A percentile compares a stretch with the other conserved stretches of the same genome.
phyloP scores from a whole-genome alignment of 31 red algal species.

The Asparagopsis taxiformis region DNA sequence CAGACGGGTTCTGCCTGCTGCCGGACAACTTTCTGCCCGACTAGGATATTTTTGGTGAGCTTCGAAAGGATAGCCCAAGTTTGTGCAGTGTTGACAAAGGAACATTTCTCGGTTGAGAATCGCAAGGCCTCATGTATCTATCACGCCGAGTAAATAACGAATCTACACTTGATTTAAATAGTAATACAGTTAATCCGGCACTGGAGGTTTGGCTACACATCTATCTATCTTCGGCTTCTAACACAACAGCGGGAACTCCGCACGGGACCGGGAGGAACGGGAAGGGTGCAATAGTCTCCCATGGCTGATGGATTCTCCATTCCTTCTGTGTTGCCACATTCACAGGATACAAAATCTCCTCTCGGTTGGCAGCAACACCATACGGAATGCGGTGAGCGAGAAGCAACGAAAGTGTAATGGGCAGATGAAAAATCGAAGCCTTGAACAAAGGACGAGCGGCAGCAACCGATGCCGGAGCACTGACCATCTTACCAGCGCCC shows the following conservation, averaged over 20 bases:
- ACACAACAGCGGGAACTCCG: slow-evolving; percentile 37
- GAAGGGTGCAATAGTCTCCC: slow-evolving; percentile 72
- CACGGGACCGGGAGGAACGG: slow-evolving; percentile 70
- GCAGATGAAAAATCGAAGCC: slow-evolving; percentile 40
- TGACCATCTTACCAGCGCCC: slow-evolving; percentile 10
- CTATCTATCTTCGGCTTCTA: slow-evolving; percentile 31
- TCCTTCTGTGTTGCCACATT: too few species aligned
- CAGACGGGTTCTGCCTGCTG: slow-evolving; percentile 18
- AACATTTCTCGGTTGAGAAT: too few species aligned
- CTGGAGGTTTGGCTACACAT: too few species aligned
- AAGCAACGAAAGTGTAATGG: slow-evolving; percentile 44
- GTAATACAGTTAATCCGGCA: neutral
- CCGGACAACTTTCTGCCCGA: slow-evolving; percentile 35
- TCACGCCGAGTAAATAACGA: neutral
- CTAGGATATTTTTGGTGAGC: neutral
- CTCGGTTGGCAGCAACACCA: neutral
- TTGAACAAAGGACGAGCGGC: slow-evolving; percentile 39
- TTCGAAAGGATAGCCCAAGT: neutral
- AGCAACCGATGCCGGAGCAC: slow-evolving; percentile 16
- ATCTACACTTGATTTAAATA: neutral
- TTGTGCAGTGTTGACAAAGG: neutral
- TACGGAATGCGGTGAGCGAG: slow-evolving; percentile 11
- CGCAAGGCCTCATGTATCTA: neutral
- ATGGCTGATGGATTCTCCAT: slow-evolving; percentile 38
- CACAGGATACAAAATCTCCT: too few species aligned